These are phyloP conservation scores for Penicillium pancosmium DNA, from an alignment of 495 filamentous ascomycete genomes.

Conservation along the genomic window DNA sequence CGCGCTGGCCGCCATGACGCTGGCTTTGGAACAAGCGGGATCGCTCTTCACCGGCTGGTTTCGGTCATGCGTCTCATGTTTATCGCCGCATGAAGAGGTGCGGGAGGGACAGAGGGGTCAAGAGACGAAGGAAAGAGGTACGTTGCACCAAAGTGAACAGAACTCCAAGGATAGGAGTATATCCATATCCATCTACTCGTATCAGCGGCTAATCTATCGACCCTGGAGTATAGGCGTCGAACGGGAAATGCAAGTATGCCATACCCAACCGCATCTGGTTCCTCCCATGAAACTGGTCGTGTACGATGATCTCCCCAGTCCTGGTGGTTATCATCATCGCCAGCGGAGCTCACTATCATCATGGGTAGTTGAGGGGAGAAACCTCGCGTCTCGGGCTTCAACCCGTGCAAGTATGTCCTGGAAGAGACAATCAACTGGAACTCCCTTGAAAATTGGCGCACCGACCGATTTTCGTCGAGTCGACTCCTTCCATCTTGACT, in stretches of 20 bases:
- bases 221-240: constrained; percentile 32
- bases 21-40: constrained; percentile 46
- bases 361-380: constrained; percentile 45
- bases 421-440: constrained; percentile 43
- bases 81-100: constrained; percentile 29
- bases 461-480: constrained; percentile 59
- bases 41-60: constrained; percentile 48
- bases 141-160: background rate
- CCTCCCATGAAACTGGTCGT: constrained; percentile 48
- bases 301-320: constrained; percentile 44
- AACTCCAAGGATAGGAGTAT: background rate
- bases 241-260: constrained; percentile 51
- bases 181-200: background rate
- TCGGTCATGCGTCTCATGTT: constrained; percentile 44
- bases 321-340: constrained; percentile 29
- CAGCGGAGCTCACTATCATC: constrained; percentile 39
- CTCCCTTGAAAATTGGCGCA: constrained; percentile 49
- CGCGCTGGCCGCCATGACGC: constrained; percentile 50
- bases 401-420: constrained; percentile 54
- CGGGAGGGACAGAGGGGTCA: constrained; percentile 26
- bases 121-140: constrained; percentile 23
- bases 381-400: constrained; percentile 52
- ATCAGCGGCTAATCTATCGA: background rate
- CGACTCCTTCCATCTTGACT: constrained; percentile 38
- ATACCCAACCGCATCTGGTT: constrained; percentile 53